Evolutionary conservation across 129 eudicot species (phyloP), one percentile per base, ranked within the genome.

Genomic region (Rutidosis leptorrhynchoides): DNA sequence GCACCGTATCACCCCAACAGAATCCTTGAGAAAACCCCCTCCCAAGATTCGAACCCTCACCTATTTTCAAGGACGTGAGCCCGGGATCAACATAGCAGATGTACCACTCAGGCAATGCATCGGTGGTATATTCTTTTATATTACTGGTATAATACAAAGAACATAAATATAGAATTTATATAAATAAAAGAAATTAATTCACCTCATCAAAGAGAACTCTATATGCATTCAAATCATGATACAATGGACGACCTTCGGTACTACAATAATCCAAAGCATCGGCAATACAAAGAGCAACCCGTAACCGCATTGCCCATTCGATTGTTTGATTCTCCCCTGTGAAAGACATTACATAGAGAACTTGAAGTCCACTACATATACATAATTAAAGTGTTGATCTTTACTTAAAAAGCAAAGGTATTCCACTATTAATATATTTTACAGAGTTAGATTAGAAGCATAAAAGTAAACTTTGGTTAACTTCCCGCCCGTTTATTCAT

Each of bases 131-230:
- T n/a, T n/a, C n/a, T n/a, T n/a, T n/a, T n/a, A n/a, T n/a, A 27
- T 45, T 33, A 40, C 7, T 27, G 17, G 15, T 54, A 49, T 3
- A 30, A 49, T 3, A 20, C 14, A 9, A 9, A 32, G 7, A 0
- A 32, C 1, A 37, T 37, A 57, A n/a, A n/a, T n/a, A 26, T 57
- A 6, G 0, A 57, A 12, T 14, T n/a, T n/a, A n/a, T n/a, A n/a
- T n/a, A 48, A 28, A 29, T 5, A 43, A 40, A 26, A 20, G 27
- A 26, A 52, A 43, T 24, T 27, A 40, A 15, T 49, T 37, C 58
- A 90, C 97, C 97, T 90, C 97, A 65, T 87, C 95, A 84, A 90
- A 90, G 73, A 90, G 95, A 84, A 90, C 95, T 72, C 97, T 82
- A 40, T 90, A 90, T n/a, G 95, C 97, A 70, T 90, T 90, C 80